These are phyloP conservation scores for Schoenoplectus triqueter DNA, from an alignment of 202 grass and related monocot genomes.

Conservation along the genomic window DNA sequence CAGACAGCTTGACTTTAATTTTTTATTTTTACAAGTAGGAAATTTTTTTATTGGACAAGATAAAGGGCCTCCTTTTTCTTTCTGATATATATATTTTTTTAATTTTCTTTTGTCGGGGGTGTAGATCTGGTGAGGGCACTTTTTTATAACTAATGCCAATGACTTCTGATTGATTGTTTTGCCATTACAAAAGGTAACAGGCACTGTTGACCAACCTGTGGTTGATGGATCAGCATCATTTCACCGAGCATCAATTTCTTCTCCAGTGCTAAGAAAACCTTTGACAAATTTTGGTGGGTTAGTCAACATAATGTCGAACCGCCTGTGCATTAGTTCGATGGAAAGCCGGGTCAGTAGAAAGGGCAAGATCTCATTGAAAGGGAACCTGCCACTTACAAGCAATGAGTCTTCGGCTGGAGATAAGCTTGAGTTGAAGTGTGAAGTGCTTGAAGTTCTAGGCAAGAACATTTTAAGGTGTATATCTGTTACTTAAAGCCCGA, in stretches of 20 bases:
- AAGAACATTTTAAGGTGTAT: constrained; percentile 92
- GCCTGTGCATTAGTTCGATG: constrained; percentile 81
- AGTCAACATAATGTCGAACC: constrained; percentile 79
- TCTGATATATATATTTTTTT: too few species aligned
- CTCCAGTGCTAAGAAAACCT: constrained; percentile 83
- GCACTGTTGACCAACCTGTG: constrained; percentile 92
- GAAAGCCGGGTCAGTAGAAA: constrained; percentile 97
- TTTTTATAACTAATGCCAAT: constrained; percentile 10
- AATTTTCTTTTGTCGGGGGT: too few species aligned
- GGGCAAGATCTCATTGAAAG: constrained; percentile 92
- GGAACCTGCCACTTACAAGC: constrained; percentile 78
- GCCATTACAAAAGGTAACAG: constrained; percentile 73
- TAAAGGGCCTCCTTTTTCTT: too few species aligned
- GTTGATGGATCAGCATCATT: constrained; percentile 96
- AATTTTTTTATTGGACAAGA: too few species aligned
- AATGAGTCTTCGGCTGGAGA: constrained; percentile 73
- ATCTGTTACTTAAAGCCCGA: background rate
- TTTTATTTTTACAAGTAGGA: background rate
- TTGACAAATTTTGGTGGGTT: constrained; percentile 84
- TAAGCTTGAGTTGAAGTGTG: constrained; percentile 98
- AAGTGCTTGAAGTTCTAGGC: constrained; percentile 90
- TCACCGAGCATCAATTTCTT: constrained; percentile 82
- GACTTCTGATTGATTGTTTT: constrained; percentile 32
- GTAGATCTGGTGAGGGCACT: too few species aligned
- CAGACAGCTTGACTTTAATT: background rate